phyloP scores from a whole-genome alignment of 495 filamentous ascomycete genomes.

The Penicillium bovifimosum region DNA sequence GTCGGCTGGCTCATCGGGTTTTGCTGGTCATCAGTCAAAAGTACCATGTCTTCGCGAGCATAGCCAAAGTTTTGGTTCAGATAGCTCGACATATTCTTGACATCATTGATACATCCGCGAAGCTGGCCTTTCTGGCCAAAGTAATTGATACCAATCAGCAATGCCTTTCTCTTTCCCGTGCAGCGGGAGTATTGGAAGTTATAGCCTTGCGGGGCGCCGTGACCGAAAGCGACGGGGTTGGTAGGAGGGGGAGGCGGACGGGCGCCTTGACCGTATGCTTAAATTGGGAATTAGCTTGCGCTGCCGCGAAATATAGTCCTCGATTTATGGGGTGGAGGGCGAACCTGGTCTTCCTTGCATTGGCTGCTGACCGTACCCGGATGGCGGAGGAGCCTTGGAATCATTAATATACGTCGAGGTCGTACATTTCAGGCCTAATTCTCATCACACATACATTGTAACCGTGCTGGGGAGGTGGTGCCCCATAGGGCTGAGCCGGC shows the following conservation, averaged over 20 bases:
- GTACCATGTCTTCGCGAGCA: constrained; percentile 95
- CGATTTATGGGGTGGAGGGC: not conserved
- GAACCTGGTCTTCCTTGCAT: constrained; percentile 38
- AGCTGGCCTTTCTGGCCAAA: constrained; percentile 90
- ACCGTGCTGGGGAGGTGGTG: constrained; percentile 38
- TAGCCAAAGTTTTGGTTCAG: constrained; percentile 89
- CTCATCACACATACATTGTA: constrained; percentile 33
- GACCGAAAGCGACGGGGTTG: constrained; percentile 57
- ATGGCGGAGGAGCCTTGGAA: constrained; percentile 23
- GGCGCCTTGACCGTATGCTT: constrained; percentile 31
- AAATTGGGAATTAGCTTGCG: not conserved
- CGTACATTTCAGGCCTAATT: not conserved
- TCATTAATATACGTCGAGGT: constrained; percentile 14
- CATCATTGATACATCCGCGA: constrained; percentile 95
- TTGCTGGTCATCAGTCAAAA: constrained; percentile 94
- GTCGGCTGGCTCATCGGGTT: constrained; percentile 96
- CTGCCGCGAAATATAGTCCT: not conserved
- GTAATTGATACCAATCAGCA: constrained; percentile 97
- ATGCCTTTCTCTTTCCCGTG: constrained; percentile 83
- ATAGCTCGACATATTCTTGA: constrained; percentile 94
- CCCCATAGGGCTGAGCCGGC: constrained; percentile 36
- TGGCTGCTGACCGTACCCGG: constrained; percentile 33
- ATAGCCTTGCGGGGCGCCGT: constrained; percentile 72
- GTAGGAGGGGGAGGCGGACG: constrained; percentile 40
- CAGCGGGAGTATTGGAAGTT: constrained; percentile 89